phyloP scores from a whole-genome alignment of 2,329 filamentous ascomycete species.

The Aspergillus hiratsukae region DNA sequence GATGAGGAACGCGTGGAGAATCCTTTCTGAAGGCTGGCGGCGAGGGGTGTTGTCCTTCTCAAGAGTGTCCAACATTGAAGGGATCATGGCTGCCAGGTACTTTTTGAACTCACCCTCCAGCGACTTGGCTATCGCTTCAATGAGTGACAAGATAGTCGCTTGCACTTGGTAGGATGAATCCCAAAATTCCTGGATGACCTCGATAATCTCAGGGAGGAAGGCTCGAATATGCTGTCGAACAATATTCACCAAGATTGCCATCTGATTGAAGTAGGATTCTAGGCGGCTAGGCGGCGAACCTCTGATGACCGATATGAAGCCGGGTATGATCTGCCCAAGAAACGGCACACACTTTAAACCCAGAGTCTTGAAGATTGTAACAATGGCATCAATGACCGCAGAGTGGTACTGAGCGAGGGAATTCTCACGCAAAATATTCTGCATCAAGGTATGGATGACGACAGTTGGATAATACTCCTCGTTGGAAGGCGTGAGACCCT shows the following conservation, averaged over 20 bases:
- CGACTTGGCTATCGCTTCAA: constrained; percentile 90
- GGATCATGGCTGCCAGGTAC: constrained; percentile 81
- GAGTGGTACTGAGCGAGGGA: constrained; percentile 90
- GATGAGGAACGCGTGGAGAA: constrained; percentile 90
- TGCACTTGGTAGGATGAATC: constrained; percentile 73
- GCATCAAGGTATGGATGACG: constrained; percentile 90
- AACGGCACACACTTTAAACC: constrained; percentile 95
- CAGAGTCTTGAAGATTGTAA: constrained; percentile 96
- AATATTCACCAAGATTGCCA: constrained; percentile 88
- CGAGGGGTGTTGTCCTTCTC: constrained; percentile 76
- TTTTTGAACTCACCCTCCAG: constrained; percentile 98
- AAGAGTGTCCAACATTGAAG: constrained; percentile 88
- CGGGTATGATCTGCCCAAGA: constrained; percentile 87
- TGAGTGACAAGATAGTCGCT: constrained; percentile 82
- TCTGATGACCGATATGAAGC: constrained; percentile 84
- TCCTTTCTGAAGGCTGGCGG: constrained; percentile 78
- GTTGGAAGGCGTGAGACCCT: constrained; percentile 87
- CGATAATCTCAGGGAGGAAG: constrained; percentile 80
- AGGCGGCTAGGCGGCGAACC: constrained; percentile 72
- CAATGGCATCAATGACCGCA: constrained; percentile 92
- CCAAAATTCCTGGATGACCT: constrained; percentile 88
- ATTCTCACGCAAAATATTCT: constrained; percentile 78
- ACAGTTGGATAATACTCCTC: constrained; percentile 99
- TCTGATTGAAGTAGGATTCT: constrained; percentile 96
- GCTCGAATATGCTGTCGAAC: constrained; percentile 94